These are phyloP conservation scores for Solanum dulcamara DNA, from an alignment of 257 asterid species.

Conservation along the genomic window DNA sequence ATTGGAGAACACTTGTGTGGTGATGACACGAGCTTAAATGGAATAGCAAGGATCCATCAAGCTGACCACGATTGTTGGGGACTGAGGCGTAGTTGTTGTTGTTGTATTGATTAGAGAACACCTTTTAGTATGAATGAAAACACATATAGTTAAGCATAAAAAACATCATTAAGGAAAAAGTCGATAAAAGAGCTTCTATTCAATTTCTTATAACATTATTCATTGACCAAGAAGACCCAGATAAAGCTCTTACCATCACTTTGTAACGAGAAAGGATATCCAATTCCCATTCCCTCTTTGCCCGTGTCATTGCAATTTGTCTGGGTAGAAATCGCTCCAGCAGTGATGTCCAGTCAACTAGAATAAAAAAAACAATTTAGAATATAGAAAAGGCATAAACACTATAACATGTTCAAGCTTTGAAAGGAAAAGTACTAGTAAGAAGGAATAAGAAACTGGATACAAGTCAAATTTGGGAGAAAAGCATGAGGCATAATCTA, in stretches of 20 bases:
- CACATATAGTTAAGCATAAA: background rate
- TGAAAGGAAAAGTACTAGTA: background rate
- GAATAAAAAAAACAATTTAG: constrained; percentile 4
- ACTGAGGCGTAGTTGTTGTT: background rate
- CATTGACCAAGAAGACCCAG: background rate
- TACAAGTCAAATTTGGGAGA: background rate
- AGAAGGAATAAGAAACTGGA: background rate
- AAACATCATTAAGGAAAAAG: background rate
- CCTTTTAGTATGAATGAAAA: background rate
- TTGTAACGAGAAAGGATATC: constrained; percentile 87
- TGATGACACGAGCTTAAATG: background rate
- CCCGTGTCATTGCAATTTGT: constrained; percentile 89
- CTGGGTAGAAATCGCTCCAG: constrained; percentile 83
- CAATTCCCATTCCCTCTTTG: constrained; percentile 89
- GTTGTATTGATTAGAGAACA: background rate
- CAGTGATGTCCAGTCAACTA: constrained; percentile 93
- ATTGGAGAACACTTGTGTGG: background rate
- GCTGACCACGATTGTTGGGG: background rate
- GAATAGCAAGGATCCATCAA: background rate
- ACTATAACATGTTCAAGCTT: background rate
- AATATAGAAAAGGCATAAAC: background rate
- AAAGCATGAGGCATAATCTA: background rate
- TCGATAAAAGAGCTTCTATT: background rate
- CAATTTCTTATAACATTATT: background rate
- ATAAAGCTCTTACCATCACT: constrained; percentile 53